Evolutionary conservation across 352 stramenopile genomes (phyloP).

Genomic region (Elongisporangium undulatum): DNA sequence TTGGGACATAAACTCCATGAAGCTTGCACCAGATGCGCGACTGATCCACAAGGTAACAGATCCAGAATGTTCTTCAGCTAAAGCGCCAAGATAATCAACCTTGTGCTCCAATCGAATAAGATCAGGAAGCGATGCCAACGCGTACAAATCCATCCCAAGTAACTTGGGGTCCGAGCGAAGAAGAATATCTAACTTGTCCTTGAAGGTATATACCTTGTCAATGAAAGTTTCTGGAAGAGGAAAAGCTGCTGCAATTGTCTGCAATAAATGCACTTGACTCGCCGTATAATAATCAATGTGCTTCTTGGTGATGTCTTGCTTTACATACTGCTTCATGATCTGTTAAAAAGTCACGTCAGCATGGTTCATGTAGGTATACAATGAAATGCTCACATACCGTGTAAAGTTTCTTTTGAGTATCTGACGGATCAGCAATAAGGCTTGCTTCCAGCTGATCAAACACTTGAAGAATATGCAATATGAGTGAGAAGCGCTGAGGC

Average conservation of each 20-base stretch:
- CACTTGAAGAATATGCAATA: conserved; percentile 62
- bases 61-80: conserved; percentile 53
- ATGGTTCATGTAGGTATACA: not conserved
- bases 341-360: conserved; percentile 5
- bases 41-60: conserved; percentile 54
- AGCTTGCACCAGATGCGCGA: conserved; percentile 50
- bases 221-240: conserved; percentile 28
- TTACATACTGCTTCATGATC: conserved; percentile 47
- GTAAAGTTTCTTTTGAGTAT: conserved; percentile 31
- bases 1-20: conserved; percentile 68
- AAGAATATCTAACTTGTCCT: conserved; percentile 52
- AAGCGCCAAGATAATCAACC: conserved; percentile 59
- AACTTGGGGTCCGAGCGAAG: conserved; percentile 71
- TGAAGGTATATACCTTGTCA: conserved; percentile 29
- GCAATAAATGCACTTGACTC: conserved; percentile 43
- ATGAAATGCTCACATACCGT: conserved; percentile 13
- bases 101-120: conserved; percentile 71
- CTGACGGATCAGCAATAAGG: conserved; percentile 28
- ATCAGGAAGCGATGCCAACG: conserved; percentile 33
- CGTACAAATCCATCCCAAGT: conserved; percentile 60
- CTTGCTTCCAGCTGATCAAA: conserved; percentile 48
- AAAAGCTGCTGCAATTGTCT: conserved; percentile 39
- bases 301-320: conserved; percentile 46
- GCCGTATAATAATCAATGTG: conserved; percentile 28
- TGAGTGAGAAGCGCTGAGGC: conserved; percentile 58